Conservation (phyloP, 2,329 filamentous ascomycete genomes). For the Plectosphaerella cucumerina region DNA sequence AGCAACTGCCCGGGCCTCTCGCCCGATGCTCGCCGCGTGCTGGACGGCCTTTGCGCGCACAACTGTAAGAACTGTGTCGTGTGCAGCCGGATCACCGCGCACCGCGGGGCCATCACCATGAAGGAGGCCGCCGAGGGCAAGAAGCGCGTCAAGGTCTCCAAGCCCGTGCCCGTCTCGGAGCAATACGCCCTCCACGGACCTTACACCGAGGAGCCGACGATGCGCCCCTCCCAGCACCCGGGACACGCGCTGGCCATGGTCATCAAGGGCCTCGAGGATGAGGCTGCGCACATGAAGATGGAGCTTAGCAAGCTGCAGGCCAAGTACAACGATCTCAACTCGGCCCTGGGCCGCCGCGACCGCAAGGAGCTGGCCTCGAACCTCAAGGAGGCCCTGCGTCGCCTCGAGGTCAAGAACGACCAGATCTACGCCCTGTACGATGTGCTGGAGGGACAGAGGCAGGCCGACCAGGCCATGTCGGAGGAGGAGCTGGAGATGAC, state of each 20-base stretch:
- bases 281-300: constrained; percentile 71
- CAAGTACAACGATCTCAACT: constrained; percentile 63
- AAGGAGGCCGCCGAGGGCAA: constrained; percentile 37
- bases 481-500: constrained; percentile 62
- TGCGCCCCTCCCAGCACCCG: constrained; percentile 66
- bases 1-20: constrained; percentile 42
- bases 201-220: constrained; percentile 51
- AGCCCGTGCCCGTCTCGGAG: constrained; percentile 63
- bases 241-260: constrained; percentile 74
- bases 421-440: constrained; percentile 83
- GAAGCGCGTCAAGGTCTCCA: constrained; percentile 58
- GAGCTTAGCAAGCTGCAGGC: constrained; percentile 59
- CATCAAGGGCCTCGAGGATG: constrained; percentile 76
- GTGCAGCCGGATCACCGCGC: constrained; percentile 49
- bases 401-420: constrained; percentile 69
- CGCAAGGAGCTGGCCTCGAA: constrained; percentile 56
- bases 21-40: constrained; percentile 45
- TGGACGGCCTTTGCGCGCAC: constrained; percentile 51
- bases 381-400: constrained; percentile 57
- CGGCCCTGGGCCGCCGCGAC: constrained; percentile 59
- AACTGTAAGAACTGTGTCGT: constrained; percentile 54
- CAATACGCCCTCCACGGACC: constrained; percentile 40
- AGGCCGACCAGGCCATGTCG: constrained; percentile 57
- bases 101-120: constrained; percentile 29
- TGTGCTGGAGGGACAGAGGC: constrained; percentile 76